Evolutionary conservation across 2,329 filamentous ascomycete genomes (phyloP).

Genomic region (Aspergillus piperis): DNA sequence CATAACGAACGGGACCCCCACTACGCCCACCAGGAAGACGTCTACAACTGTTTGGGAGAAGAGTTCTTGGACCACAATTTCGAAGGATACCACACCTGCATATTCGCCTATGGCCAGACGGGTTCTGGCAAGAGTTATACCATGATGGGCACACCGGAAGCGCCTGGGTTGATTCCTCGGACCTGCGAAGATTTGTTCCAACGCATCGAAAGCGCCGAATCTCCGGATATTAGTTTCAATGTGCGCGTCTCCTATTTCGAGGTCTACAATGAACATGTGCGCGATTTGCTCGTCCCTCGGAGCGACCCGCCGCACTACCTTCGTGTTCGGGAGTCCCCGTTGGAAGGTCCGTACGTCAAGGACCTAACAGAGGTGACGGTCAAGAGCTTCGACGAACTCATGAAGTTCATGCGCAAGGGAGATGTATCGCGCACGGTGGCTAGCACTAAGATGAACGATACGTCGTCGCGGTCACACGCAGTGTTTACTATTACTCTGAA

Average conservation of each 20-base stretch:
- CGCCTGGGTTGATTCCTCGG: constrained; percentile 88
- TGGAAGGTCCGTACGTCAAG: constrained; percentile 94
- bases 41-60: constrained; percentile 91
- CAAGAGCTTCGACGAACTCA: constrained; percentile 80
- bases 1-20: constrained; percentile 76
- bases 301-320: constrained; percentile 85
- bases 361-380: constrained; percentile 93
- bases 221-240: constrained; percentile 91
- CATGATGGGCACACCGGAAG: constrained; percentile 86
- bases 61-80: constrained; percentile 99
- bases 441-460: constrained; percentile 99
- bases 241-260: constrained; percentile 98
- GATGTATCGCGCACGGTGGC: constrained; percentile 86
- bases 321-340: constrained; percentile 94
- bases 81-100: constrained; percentile 98
- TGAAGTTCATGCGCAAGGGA: constrained; percentile 86
- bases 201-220: constrained; percentile 81
- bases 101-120: constrained; percentile 97
- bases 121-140: constrained; percentile 98
- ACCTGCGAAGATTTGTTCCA: constrained; percentile 97
- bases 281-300: constrained; percentile 82
- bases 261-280: constrained; percentile 98
- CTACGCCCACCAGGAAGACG: constrained; percentile 88
- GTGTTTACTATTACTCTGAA: constrained; percentile 98
- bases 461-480: constrained; percentile 90